A percentile compares a stretch with the other conserved stretches of the same genome.
Evolutionary conservation across 805 yeast species (phyloP).

Genomic region (Spathaspora sp.): DNA sequence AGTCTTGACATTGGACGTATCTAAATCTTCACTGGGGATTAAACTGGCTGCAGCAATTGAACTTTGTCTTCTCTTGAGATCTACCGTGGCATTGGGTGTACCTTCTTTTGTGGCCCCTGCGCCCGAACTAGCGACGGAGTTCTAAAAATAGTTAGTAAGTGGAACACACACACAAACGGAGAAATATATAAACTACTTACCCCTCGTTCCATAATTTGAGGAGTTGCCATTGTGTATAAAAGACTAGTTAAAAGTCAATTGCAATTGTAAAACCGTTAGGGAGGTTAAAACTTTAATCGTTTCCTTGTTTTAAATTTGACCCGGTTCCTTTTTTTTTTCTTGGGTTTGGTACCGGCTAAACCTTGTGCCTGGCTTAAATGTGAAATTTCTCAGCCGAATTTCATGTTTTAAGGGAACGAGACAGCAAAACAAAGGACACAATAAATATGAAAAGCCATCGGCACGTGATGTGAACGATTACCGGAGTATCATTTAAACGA

Average conservation of each 20-base stretch:
- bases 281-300: no score
- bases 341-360: no score
- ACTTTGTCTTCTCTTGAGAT: background rate
- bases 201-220: background rate
- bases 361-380: no score
- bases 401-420: no score
- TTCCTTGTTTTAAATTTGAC: background rate
- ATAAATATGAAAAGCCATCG: no score
- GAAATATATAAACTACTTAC: background rate
- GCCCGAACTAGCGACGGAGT: background rate
- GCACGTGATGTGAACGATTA: no score
- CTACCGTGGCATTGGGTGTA: background rate
- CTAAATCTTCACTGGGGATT: slow-evolving; percentile 36
- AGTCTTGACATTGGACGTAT: slow-evolving; percentile 24
- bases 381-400: no score
- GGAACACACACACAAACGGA: background rate
- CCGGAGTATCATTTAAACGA: no score
- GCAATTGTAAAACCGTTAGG: background rate
- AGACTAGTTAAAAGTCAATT: background rate
- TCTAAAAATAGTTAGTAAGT: background rate
- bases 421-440: no score
- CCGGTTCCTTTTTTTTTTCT: no score
- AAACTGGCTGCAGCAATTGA: background rate
- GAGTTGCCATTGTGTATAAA: background rate
- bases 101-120: background rate